phyloP scores from a whole-genome alignment of 176 grass and related monocot genomes.

The Oropetium thomaeum region DNA sequence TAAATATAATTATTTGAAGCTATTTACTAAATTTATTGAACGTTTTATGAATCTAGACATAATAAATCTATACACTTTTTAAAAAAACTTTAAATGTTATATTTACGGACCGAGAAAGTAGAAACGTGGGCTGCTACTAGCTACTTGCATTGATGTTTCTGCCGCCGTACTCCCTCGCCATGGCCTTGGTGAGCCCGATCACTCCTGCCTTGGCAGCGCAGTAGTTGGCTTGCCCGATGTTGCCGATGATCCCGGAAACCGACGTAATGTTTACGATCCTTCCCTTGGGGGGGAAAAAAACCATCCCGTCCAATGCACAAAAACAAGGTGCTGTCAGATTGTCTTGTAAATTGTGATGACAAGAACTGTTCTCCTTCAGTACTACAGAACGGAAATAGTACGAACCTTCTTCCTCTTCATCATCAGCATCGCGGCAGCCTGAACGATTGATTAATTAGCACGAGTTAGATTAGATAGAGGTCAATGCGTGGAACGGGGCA shows the following conservation, averaged over 20 bases:
- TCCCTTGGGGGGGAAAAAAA: conserved; percentile 57
- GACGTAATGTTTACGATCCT: conserved; percentile 89
- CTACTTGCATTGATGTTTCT: conserved; percentile 87
- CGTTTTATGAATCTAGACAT: no score
- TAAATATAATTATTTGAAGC: no score
- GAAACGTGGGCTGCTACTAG: neutral
- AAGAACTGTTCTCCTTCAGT: neutral
- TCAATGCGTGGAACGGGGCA: no score
- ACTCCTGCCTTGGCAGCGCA: conserved; percentile 91
- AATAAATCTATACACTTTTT: no score
- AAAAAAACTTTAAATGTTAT: no score
- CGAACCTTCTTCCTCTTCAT: conserved; percentile 77
- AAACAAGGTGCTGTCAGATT: no score
- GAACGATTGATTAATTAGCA: conserved; percentile 31
- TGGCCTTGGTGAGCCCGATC: conserved; percentile 87
- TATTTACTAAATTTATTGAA: no score
- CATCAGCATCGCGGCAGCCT: conserved; percentile 81
- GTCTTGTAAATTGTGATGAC: neutral
- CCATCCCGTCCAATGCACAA: neutral
- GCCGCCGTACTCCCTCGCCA: conserved; percentile 87
- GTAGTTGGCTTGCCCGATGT: conserved; percentile 85
- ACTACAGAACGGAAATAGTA: neutral
- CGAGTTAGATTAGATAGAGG: no score
- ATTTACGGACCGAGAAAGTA: no score
- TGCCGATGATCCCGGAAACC: conserved; percentile 81